Percentiles rank a stretch among this genome's conserved stretches.
These are phyloP conservation scores for Chenopodium formosanum DNA, from an alignment of 148 eudicot species.

Conservation along the genomic window DNA sequence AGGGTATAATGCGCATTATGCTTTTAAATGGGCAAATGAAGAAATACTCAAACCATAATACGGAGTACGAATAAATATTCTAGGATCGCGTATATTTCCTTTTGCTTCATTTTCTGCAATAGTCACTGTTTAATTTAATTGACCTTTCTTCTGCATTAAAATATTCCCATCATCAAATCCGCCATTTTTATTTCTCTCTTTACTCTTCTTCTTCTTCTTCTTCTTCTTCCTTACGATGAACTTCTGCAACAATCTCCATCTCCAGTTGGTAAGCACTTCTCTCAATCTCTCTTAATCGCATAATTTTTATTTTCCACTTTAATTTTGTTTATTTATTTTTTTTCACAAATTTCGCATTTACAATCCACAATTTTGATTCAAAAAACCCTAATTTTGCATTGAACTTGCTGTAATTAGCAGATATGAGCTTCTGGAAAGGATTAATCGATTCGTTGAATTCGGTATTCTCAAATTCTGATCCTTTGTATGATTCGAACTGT, in stretches of 20 bases:
- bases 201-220: not conserved
- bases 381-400: not conserved
- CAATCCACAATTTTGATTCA: not conserved
- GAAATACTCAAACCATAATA: too few relatives aligned
- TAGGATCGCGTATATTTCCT: not conserved
- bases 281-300: not conserved
- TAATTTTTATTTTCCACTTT: not conserved
- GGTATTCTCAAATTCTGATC: constrained; percentile 41
- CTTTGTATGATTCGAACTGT: constrained; percentile 31
- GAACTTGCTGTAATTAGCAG: constrained; percentile 16
- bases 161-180: not conserved
- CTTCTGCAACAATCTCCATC: not conserved
- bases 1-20: too few relatives aligned
- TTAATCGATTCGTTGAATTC: constrained; percentile 53
- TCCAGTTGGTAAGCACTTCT: constrained; percentile 17
- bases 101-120: not conserved
- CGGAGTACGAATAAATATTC: not conserved
- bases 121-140: not conserved
- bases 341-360: not conserved
- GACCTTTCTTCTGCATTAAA: not conserved
- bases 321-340: not conserved
- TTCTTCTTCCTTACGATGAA: constrained; percentile 8
- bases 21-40: too few relatives aligned
- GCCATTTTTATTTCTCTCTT: constrained; percentile 3
- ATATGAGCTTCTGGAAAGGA: constrained; percentile 70